Base-by-base conservation (phyloP, 495 filamentous ascomycete genomes). In the Aspergillus incahuasiensis region DNA sequence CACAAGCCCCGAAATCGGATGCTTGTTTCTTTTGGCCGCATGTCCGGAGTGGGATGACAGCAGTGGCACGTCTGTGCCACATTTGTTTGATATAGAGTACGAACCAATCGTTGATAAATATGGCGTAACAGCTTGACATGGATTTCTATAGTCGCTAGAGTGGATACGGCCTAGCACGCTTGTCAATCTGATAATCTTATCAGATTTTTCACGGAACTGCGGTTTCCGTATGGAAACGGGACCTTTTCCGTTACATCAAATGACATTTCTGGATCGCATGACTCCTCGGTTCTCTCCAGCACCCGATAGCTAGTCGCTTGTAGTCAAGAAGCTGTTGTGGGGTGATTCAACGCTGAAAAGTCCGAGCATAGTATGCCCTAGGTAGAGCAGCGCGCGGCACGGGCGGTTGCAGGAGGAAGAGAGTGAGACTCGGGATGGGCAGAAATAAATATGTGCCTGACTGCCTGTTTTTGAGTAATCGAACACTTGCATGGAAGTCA, bases 161-260 rank as follows among this genome's bases (percentile, higher is more conserved):
- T 22, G 20, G 20, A 12, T 21, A 12, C 13, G 9, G 19, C 41
- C 20, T 1, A 44, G 41, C 39, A 18, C 39, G 39, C 39, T 41
- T 41, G 39, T 41, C 39, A 22, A 44, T 44, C 41, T 21, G 41
- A 44, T 44, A 44, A 53, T 39, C 20, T 48, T 32, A 25, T 47
- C 44, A n/a, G 32, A 35, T 35, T 11, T n/a, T 11, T 35, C 32
- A 7, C 12, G 25, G 32, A 35, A 11, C 13, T 35, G 6, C 12
- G 32, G 6, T 9, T 15, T 35, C 32, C 12, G 32, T 11, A 12
- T 15, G 12, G 9, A 11, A 15, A 35, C 3, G 6, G 32, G 9
- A 35, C 32, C 8, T 35, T 35, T 35, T 11, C 32, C 32, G 32
- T 35, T 15, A 5, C 12, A n/a, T 28, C 4, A 28, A 28, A 11